Evolutionary conservation across 306 rosid genomes (phyloP), one percentile per base, ranked within the genome.

Genomic region (Cicer cuneatum): DNA sequence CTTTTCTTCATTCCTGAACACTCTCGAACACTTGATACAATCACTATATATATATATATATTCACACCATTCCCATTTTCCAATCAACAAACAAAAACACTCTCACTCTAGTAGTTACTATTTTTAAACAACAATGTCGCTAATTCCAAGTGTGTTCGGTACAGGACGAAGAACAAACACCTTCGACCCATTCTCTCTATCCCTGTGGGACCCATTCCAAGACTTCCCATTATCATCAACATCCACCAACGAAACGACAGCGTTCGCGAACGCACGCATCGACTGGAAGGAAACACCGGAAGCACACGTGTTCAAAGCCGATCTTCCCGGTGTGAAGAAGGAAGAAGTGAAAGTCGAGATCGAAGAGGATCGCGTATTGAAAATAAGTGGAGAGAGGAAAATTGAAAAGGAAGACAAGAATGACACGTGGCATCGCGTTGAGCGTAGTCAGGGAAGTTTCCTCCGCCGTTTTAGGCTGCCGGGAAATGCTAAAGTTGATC

Each of bases 231-330:
- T 67, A 0, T 1, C n/a, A n/a, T n/a, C 72, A 37, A 2, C 77
- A 0, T 67, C 24, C 14, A n/a, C 58, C 0, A 66, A 60, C 38
- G 78, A 82, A 14, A 82, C 81, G 2, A 33, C 69, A 8, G 62
- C 81, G 0, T 40, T 82, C 4, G 72, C 79, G 8, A 79, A 79
- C 63, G 74, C 81, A 1, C 77, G 77, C 14, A 80, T 80, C 6
- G 87, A 80, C 65, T 84, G 87, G 84, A 80, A 54, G 74, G 87
- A 84, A 63, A 84, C 84, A 0, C 78, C 82, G 9, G 85, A 80
- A 58, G 85, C 80, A 0, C 85, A 80, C 47, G 71, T 80, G 16
- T 80, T 84, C 85, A 76, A 84, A 52, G 87, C 84, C 0, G 85
- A 84, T 51, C 49, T 80, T 0, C 87, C 77, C 0, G 87, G 85